These are phyloP conservation scores for Clarireedia paspali DNA, from an alignment of 2,329 filamentous ascomycete species.

Conservation along the genomic window DNA sequence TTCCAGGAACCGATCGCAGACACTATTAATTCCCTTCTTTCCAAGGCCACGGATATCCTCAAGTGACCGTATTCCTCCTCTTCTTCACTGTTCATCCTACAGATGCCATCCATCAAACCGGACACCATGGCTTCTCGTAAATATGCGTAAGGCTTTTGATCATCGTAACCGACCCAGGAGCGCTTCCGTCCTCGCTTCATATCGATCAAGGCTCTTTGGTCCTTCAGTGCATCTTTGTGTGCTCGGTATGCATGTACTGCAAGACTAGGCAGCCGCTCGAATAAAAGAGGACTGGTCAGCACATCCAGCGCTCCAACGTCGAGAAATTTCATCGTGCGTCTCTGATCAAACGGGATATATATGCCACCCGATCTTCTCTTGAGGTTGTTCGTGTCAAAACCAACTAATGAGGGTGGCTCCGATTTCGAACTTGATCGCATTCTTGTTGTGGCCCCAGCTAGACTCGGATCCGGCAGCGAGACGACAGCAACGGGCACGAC, in stretches of 20 bases:
- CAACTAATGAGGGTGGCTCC: conserved; percentile 12
- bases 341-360: conserved; percentile 35
- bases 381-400: neutral
- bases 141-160: conserved; percentile 82
- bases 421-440: conserved; percentile 15
- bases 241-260: conserved; percentile 79
- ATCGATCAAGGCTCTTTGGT: conserved; percentile 65
- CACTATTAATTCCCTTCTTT: conserved; percentile 59
- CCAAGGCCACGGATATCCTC: conserved; percentile 58
- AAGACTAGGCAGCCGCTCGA: conserved; percentile 65
- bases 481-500: conserved; percentile 40
- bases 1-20: conserved; percentile 65
- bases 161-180: conserved; percentile 84
- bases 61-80: conserved; percentile 52
- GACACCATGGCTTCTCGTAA: conserved; percentile 91
- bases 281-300: conserved; percentile 68
- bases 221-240: conserved; percentile 66
- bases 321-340: conserved; percentile 62
- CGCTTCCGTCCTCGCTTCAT: conserved; percentile 71
- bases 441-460: conserved; percentile 12
- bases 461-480: conserved; percentile 28
- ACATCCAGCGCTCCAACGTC: conserved; percentile 85
- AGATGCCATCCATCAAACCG: conserved; percentile 81
- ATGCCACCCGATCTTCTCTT: conserved; percentile 18
- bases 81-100: conserved; percentile 56